Conservation (phyloP, 352 stramenopile species). For the Halophytophthora polymorphica region DNA sequence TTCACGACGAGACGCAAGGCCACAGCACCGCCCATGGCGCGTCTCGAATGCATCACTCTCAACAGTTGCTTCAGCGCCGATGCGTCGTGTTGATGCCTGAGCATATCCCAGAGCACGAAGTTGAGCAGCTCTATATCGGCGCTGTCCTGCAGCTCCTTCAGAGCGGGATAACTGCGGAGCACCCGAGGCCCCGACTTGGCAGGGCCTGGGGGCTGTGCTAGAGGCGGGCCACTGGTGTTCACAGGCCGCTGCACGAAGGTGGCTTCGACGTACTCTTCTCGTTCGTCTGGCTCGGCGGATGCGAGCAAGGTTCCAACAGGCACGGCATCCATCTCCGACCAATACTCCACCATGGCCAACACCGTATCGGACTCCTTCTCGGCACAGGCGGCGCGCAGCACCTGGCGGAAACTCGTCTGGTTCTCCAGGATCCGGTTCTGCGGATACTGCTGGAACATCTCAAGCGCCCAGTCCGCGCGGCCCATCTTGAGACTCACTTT, state of each 20-base stretch:
- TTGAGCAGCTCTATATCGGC: slow-evolving; percentile 34
- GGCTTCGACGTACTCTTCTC: slow-evolving; percentile 16
- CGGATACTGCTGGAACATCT: slow-evolving; percentile 43
- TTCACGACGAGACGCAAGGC: slow-evolving; percentile 32
- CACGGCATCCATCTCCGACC: slow-evolving; percentile 17
- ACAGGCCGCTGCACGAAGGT: slow-evolving; percentile 14
- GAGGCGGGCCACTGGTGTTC: slow-evolving; percentile 8
- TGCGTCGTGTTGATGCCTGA: slow-evolving; percentile 33
- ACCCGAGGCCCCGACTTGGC: too few species aligned
- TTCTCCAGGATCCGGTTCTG: slow-evolving; percentile 33
- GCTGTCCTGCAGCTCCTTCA: slow-evolving; percentile 17
- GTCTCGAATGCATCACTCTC: slow-evolving; percentile 35
- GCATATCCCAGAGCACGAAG: slow-evolving; percentile 52
- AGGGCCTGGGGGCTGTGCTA: too few species aligned
- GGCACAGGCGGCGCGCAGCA: slow-evolving; percentile 31
- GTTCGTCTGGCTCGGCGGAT: too few species aligned
- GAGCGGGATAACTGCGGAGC: not conserved
- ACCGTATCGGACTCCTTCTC: slow-evolving; percentile 26
- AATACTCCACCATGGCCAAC: slow-evolving; percentile 41
- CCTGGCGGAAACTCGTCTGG: slow-evolving; percentile 39
- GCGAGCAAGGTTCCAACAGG: too few species aligned
- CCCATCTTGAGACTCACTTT: slow-evolving; percentile 41
- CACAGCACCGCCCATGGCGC: slow-evolving; percentile 25
- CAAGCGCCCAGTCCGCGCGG: slow-evolving; percentile 27
- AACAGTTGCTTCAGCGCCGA: slow-evolving; percentile 35